Evolutionary conservation across 768 basidiomycete genomes (phyloP).

Genomic region (Amanita rubescens): DNA sequence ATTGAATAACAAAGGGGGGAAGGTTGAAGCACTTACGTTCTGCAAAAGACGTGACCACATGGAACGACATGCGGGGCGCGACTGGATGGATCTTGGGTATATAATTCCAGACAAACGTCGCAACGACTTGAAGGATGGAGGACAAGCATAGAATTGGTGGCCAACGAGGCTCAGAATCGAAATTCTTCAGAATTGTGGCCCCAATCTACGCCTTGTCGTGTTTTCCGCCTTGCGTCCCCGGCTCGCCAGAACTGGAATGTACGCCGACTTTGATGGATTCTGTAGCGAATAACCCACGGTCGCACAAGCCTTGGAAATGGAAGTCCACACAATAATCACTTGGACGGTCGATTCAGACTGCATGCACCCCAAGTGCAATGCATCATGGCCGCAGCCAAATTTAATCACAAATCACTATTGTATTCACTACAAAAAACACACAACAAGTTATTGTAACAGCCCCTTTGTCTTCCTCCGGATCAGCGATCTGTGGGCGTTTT

Average conservation of each 20-base stretch:
- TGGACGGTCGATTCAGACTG: too few relatives aligned
- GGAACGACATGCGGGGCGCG: constrained; percentile 63
- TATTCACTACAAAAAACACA: not conserved
- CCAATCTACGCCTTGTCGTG: not conserved
- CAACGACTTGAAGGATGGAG: constrained; percentile 66
- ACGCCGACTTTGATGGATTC: not conserved
- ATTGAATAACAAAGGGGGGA: constrained; percentile 7
- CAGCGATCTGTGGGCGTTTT: not conserved
- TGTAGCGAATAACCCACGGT: not conserved
- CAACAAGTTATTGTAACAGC: too few relatives aligned
- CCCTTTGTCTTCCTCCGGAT: too few relatives aligned
- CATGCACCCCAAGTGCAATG: not conserved
- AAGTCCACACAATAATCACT: too few relatives aligned
- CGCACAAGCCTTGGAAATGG: not conserved
- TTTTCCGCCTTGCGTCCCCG: not conserved
- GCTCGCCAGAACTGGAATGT: not conserved
- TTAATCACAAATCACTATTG: not conserved
- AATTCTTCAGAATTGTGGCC: not conserved
- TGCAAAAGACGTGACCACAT: constrained; percentile 75
- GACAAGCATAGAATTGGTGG: constrained; percentile 35
- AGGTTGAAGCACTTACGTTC: constrained; percentile 36
- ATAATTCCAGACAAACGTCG: constrained; percentile 68
- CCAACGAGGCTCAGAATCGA: not conserved
- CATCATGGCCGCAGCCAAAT: not conserved
- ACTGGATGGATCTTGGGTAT: constrained; percentile 41